A percentile compares a stretch with the other conserved stretches of the same genome.
phyloP scores from a whole-genome alignment of 305 asterid species.

The Rubia tinctorum region DNA sequence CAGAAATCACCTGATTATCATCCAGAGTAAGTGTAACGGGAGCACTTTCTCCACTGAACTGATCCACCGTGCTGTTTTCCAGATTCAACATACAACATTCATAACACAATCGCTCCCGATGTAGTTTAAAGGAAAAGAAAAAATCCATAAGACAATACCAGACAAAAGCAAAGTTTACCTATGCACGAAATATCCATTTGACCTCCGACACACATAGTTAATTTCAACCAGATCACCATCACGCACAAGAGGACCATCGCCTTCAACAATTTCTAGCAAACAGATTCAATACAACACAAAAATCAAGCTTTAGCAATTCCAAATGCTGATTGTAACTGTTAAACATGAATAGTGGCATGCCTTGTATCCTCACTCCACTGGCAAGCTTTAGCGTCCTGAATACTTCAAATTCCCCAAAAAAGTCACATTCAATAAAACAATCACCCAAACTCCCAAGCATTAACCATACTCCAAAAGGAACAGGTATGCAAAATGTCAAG shows the following conservation, averaged over 20 bases:
- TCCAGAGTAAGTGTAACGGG: conserved; percentile 67
- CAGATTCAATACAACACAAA: conserved; percentile 1
- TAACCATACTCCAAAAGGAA: neutral
- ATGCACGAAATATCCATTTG: conserved; percentile 95
- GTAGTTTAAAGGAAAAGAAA: neutral
- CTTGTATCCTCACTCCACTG: conserved; percentile 86
- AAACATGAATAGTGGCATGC: conserved; percentile 32
- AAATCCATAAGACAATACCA: neutral
- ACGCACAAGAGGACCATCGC: conserved; percentile 68
- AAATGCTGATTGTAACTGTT: neutral
- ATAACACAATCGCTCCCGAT: neutral
- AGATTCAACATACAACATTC: conserved; percentile 1
- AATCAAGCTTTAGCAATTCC: neutral
- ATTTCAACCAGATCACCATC: conserved; percentile 80
- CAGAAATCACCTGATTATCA: conserved; percentile 54
- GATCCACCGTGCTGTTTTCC: conserved; percentile 70
- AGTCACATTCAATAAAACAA: conserved; percentile 28
- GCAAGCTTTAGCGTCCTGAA: conserved; percentile 81
- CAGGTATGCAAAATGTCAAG: neutral
- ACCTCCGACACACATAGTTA: conserved; percentile 84
- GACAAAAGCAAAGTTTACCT: conserved; percentile 42
- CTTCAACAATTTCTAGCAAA: conserved; percentile 67
- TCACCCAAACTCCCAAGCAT: conserved; percentile 1
- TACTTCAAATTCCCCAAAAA: conserved; percentile 56
- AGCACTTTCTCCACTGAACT: conserved; percentile 82